Evolutionary conservation across 1,284 basidiomycete species (phyloP).

Genomic region (Cystobasidium slooffiae): DNA sequence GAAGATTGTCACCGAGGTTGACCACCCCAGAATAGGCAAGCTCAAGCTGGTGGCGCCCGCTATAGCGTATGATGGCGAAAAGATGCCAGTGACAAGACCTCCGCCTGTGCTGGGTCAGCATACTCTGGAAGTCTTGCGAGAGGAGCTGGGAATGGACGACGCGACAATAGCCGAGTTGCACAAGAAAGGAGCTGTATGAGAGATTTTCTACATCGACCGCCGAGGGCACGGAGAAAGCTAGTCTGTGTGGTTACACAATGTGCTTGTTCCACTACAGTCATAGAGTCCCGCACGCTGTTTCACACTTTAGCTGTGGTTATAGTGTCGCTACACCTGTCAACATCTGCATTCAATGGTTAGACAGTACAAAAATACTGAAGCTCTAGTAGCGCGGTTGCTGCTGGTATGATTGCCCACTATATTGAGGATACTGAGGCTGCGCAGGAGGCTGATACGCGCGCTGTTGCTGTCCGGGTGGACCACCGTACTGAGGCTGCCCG

Average conservation of each 20-base stretch:
- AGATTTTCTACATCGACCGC: too few species aligned
- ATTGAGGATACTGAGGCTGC: conserved; percentile 24
- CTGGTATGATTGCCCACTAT: conserved; percentile 19
- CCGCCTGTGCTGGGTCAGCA: conserved; percentile 66
- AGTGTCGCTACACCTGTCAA: too few species aligned
- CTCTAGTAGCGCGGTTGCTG: conserved; percentile 28
- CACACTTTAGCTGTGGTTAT: too few species aligned
- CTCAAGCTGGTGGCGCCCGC: conserved; percentile 86
- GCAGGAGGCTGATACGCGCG: conserved; percentile 22
- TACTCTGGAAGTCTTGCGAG: conserved; percentile 59
- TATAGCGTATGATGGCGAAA: conserved; percentile 81
- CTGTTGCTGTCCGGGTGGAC: conserved; percentile 45
- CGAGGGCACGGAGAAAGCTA: too few species aligned
- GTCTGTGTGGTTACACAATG: conserved; percentile 3
- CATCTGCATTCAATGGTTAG: too few species aligned
- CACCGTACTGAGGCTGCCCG: conserved; percentile 35
- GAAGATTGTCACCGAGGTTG: conserved; percentile 66
- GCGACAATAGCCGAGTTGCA: conserved; percentile 33
- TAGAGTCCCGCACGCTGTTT: neutral
- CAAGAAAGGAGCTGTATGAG: conserved; percentile 16
- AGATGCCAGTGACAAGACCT: conserved; percentile 68
- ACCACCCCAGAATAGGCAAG: conserved; percentile 62
- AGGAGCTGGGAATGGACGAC: conserved; percentile 54
- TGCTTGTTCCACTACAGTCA: neutral
- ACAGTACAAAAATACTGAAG: neutral